A percentile compares a stretch with the other conserved stretches of the same genome.
phyloP scores from a whole-genome alignment of 257 asterid genomes.

The Salvia rosmarinus region DNA sequence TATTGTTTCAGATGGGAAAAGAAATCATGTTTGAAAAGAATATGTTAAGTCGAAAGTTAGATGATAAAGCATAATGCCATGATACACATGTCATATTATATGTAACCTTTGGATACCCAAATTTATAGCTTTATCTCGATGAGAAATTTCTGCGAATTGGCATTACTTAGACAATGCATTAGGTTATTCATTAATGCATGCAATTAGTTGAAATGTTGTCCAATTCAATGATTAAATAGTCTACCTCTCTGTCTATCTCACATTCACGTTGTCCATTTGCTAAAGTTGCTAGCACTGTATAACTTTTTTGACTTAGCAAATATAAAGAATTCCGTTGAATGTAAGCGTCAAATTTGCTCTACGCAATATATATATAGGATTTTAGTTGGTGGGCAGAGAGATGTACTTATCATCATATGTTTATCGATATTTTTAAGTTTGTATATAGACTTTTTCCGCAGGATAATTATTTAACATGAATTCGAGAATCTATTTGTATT shows the following conservation, averaged over 20 bases:
- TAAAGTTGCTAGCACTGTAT: background rate
- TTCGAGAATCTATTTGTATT: no score
- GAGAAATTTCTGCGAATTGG: conserved; percentile 4
- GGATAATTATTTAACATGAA: no score
- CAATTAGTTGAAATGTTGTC: conserved; percentile 21
- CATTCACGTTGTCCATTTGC: background rate
- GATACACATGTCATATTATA: background rate
- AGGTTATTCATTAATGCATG: conserved; percentile 4
- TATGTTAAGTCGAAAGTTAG: background rate
- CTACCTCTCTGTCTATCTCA: background rate
- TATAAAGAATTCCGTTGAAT: background rate
- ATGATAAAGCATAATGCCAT: background rate
- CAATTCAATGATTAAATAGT: background rate
- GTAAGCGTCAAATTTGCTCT: background rate
- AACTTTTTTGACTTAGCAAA: background rate
- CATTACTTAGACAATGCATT: background rate
- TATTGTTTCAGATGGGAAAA: background rate
- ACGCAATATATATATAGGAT: background rate
- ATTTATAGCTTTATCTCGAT: no score
- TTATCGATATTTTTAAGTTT: no score
- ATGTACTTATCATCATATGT: background rate
- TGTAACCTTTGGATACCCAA: background rate
- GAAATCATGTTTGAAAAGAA: background rate
- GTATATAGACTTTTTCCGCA: no score
- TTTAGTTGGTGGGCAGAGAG: background rate